Evolutionary conservation across 306 rosid species (phyloP).

Genomic region (Mimosa bimucronata): DNA sequence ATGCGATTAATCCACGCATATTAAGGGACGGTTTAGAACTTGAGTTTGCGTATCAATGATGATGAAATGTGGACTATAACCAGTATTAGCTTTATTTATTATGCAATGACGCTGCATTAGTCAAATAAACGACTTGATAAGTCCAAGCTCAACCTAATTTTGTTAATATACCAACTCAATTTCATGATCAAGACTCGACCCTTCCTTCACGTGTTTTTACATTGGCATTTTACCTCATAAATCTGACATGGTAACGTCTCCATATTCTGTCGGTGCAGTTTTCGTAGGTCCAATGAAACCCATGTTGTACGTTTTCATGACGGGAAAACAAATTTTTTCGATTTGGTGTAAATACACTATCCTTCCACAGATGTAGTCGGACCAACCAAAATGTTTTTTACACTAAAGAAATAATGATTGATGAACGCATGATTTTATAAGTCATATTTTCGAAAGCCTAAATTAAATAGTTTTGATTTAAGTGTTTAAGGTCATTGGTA

Average conservation of each 20-base stretch:
- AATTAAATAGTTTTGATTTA: not conserved
- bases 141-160: slow-evolving; percentile 34
- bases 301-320: not conserved
- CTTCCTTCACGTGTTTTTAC: slow-evolving; percentile 32
- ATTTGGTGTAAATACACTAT: not conserved
- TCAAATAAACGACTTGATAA: slow-evolving; percentile 7
- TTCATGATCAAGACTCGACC: slow-evolving; percentile 60
- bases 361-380: not conserved
- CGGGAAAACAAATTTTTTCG: not conserved
- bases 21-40: slow-evolving; percentile 14
- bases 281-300: not conserved
- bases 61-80: slow-evolving; percentile 32
- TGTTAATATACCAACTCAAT: slow-evolving; percentile 47
- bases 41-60: not conserved
- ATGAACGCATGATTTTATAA: not conserved
- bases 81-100: slow-evolving; percentile 31
- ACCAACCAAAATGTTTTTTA: not conserved
- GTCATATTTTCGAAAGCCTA: not conserved
- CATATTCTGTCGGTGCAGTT: not conserved
- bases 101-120: slow-evolving; percentile 8
- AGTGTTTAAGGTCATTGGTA: not conserved
- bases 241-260: not conserved
- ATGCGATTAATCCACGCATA: slow-evolving; percentile 5
- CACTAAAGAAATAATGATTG: not conserved
- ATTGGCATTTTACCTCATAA: not conserved